phyloP scores from a whole-genome alignment of 2,329 filamentous ascomycete species.

The Ophiostoma quercus region DNA sequence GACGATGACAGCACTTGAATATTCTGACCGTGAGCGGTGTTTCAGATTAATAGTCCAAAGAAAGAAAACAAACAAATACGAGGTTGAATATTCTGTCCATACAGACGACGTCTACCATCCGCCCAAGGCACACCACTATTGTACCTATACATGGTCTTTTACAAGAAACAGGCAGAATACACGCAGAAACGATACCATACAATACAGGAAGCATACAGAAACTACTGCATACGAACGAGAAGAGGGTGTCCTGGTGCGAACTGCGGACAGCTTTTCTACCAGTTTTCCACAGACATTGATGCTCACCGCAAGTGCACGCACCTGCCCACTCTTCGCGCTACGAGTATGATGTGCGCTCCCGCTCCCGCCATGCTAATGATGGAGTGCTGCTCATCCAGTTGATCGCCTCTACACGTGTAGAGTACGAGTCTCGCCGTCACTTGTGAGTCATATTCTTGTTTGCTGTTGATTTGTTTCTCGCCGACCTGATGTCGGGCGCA shows the following conservation, averaged over 20 bases:
- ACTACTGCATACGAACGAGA: not conserved
- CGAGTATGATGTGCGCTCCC: not conserved
- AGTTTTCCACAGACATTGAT: not conserved
- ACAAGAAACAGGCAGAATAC: not conserved
- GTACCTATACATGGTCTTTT: not conserved
- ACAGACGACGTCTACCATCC: too few species aligned
- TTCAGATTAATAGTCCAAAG: not conserved
- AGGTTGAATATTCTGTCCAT: not conserved
- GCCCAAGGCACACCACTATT: not conserved
- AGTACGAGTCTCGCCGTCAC: not conserved
- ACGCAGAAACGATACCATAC: not conserved
- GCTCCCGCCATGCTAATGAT: slow-evolving; percentile 3
- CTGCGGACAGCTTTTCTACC: not conserved
- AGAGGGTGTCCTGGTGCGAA: not conserved
- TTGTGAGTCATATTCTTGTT: not conserved
- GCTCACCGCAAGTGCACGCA: slow-evolving; percentile 13
- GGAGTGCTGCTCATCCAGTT: not conserved
- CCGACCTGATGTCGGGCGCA: too few species aligned
- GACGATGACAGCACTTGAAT: not conserved
- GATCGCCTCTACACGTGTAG: not conserved
- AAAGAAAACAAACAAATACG: not conserved
- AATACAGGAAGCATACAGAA: not conserved
- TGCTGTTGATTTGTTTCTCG: not conserved
- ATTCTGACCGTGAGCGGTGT: not conserved
- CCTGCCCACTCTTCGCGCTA: not conserved